phyloP scores from a whole-genome alignment of 2,329 filamentous ascomycete species.

The Cyphellophora europaea region DNA sequence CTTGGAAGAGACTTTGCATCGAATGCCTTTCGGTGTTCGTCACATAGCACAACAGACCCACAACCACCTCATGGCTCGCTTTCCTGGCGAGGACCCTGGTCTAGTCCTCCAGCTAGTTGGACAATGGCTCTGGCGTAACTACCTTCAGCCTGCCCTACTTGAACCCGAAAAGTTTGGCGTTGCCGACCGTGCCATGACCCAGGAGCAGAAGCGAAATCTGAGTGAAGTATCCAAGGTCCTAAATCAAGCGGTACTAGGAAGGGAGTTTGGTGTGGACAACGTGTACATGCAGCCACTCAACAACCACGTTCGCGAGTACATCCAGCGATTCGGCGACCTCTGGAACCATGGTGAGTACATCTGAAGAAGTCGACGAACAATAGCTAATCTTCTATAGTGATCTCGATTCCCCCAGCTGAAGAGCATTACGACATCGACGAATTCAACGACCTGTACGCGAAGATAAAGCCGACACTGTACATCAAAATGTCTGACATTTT shows the following conservation, averaged over 20 bases:
- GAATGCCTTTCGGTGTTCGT: constrained; percentile 87
- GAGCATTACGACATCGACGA: constrained; percentile 96
- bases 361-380: neutral
- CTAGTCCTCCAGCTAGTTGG: constrained; percentile 74
- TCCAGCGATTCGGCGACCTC: constrained; percentile 67
- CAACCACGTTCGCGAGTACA: constrained; percentile 76
- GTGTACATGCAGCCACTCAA: constrained; percentile 94
- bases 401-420: constrained; percentile 79
- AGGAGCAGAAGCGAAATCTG: constrained; percentile 86
- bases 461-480: constrained; percentile 95
- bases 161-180: constrained; percentile 89
- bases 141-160: constrained; percentile 81
- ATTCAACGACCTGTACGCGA: constrained; percentile 94
- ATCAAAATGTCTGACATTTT: constrained; percentile 99
- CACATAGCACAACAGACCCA: constrained; percentile 83
- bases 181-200: constrained; percentile 78
- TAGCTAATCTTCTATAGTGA: constrained; percentile 44
- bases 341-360: constrained; percentile 51
- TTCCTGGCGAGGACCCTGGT: constrained; percentile 68
- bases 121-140: constrained; percentile 90
- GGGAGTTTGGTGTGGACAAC: constrained; percentile 87
- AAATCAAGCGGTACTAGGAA: constrained; percentile 76
- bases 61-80: constrained; percentile 64
- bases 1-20: constrained; percentile 72
- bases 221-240: constrained; percentile 86